These are phyloP conservation scores for Craspedostauros australis DNA, from an alignment of 108 stramenopile species.

Conservation along the genomic window DNA sequence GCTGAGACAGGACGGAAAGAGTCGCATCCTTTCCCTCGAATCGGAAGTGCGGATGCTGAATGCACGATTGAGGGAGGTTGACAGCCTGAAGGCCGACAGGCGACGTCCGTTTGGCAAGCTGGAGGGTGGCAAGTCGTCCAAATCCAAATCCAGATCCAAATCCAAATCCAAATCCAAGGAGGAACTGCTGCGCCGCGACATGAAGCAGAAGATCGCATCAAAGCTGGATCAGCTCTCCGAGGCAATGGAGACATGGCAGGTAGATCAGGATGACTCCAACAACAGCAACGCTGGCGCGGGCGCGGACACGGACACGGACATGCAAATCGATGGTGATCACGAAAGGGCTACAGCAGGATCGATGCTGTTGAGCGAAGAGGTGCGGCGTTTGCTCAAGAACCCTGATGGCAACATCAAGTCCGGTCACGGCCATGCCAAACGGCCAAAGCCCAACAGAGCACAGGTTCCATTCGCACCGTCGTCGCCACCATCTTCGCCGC, in stretches of 20 bases:
- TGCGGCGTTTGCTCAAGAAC: constrained; percentile 54
- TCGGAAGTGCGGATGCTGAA: constrained; percentile 68
- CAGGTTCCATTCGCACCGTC: not conserved
- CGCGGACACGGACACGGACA: too few species aligned
- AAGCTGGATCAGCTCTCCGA: constrained; percentile 56
- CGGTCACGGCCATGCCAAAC: not conserved
- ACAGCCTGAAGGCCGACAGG: constrained; percentile 64
- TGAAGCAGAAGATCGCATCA: constrained; percentile 63
- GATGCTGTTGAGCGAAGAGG: constrained; percentile 77
- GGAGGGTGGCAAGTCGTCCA: constrained; percentile 31
- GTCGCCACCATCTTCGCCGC: not conserved
- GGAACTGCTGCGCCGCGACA: constrained; percentile 77
- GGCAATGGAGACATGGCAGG: constrained; percentile 55
- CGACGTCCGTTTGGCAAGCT: constrained; percentile 65
- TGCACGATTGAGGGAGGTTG: constrained; percentile 67
- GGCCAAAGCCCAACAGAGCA: not conserved
- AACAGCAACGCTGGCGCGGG: too few species aligned
- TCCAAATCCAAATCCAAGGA: constrained; percentile 60
- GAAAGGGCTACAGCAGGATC: constrained; percentile 50
- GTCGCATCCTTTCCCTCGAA: constrained; percentile 68
- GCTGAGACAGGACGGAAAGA: constrained; percentile 72
- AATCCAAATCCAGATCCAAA: too few species aligned
- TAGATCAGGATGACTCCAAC: too few species aligned
- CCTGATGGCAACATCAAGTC: constrained; percentile 29
- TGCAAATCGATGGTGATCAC: too few species aligned